Evolutionary conservation across 1,284 basidiomycete genomes (phyloP).

Genomic region (Moesziomyces parantarcticus): DNA sequence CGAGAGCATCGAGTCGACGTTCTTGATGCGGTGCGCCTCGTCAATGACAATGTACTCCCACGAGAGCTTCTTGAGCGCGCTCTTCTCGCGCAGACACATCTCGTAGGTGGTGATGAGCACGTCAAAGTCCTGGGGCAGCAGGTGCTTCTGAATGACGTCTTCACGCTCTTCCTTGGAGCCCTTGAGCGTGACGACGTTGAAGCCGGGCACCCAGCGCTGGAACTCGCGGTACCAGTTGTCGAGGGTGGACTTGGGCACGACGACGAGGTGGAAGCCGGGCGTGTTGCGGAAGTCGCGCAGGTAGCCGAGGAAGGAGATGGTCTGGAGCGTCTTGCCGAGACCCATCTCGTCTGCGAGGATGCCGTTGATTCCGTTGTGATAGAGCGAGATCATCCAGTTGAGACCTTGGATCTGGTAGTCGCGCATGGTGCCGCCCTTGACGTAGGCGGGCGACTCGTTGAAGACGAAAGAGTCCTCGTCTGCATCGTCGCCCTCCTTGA

Average conservation of each 20-base stretch:
- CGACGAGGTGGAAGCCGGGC: conserved; percentile 87
- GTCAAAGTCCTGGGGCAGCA: conserved; percentile 90
- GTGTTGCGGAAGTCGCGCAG: conserved; percentile 85
- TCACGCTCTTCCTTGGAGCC: conserved; percentile 90
- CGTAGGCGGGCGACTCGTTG: conserved; percentile 58
- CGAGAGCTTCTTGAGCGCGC: conserved; percentile 88
- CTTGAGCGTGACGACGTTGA: conserved; percentile 83
- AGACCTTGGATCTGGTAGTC: conserved; percentile 95
- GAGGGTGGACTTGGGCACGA: conserved; percentile 96
- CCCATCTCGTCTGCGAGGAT: conserved; percentile 74
- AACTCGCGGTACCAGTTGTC: conserved; percentile 98
- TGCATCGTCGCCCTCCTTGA: conserved; percentile 81
- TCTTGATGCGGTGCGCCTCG: conserved; percentile 99
- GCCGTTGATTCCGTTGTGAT: conserved; percentile 62
- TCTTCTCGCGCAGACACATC: conserved; percentile 94
- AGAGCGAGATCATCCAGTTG: conserved; percentile 82
- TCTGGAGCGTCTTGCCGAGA: conserved; percentile 97
- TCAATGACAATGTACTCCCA: conserved; percentile 99
- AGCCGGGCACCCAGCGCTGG: conserved; percentile 84
- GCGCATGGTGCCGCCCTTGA: conserved; percentile 83
- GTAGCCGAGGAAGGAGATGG: conserved; percentile 95
- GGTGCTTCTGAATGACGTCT: conserved; percentile 79
- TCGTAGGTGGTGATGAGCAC: conserved; percentile 97
- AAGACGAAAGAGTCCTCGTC: conserved; percentile 74
- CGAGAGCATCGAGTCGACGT: conserved; percentile 93